Base-by-base conservation (phyloP, 495 filamentous ascomycete species). In the Cryomyces minteri region DNA sequence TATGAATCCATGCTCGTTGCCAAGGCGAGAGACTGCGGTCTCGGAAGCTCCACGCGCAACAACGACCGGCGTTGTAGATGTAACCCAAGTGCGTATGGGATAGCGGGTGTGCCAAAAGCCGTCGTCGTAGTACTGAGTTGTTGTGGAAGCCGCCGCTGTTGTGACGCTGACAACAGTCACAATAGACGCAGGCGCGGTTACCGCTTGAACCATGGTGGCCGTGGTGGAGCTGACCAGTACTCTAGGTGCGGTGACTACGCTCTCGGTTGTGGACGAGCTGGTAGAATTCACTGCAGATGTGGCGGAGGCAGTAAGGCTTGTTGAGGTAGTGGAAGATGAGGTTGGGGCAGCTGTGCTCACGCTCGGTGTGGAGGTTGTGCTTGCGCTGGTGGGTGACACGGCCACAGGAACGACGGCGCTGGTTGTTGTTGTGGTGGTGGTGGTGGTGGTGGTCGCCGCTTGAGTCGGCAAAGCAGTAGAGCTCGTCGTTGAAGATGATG, bases 51-150 rank as follows among this genome's bases (percentile, higher is more conserved):
- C 18, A 25, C 18, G 18, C 2, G 18, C 18, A 25, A 25, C 18
- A 25, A 25, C 18, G 18, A 25, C 18, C 18, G 18, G 18, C 18
- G 18, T 25, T 25, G 18, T 25, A 2, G 18, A 25, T 25, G 18
- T 25, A 25, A 25, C 18, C 34, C 34, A 37, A 37, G 34, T 37
- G 34, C 34, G 34, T 8, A 56, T 45, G 1, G 51, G 44, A 43
- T 57, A 57, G 11, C 14, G 46, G 10, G 54, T 57, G 31, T 57
- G 51, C 51, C 51, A 57, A 43, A 51, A 40, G 14, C 54, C 54
- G 44, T 54, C 38, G 46, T 57, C 54, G 40, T 56, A 56, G 42
- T 57, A 57, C 4, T 42, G 43, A 4, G 54, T 57, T 25, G 18
- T 25, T 30, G 44, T 41, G 32, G 48, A 9, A 4, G 45, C 7